Evolutionary conservation across 2,329 filamentous ascomycete species (phyloP).

Genomic region (Fusarium tuaranense): DNA sequence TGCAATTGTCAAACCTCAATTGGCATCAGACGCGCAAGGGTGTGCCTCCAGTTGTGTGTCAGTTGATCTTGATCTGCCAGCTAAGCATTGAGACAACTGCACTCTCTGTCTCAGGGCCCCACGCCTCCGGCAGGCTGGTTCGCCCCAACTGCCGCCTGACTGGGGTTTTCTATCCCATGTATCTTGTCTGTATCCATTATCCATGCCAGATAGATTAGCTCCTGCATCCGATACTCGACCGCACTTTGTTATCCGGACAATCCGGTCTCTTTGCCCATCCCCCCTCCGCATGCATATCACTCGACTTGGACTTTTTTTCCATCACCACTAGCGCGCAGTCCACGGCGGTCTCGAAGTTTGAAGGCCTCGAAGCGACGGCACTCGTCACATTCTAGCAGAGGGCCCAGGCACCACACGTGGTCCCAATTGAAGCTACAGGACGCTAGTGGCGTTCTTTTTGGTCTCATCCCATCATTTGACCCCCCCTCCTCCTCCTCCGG

Average conservation of each 20-base stretch:
- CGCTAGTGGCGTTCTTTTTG: constrained; percentile 13
- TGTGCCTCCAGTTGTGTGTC: not conserved
- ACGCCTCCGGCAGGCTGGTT: constrained; percentile 1
- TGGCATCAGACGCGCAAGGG: constrained; percentile 26
- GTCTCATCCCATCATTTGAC: constrained; percentile 34
- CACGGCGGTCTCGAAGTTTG: constrained; percentile 23
- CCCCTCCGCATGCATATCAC: not conserved
- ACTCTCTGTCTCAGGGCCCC: not conserved
- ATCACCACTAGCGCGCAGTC: constrained; percentile 4
- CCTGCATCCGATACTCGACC: not conserved
- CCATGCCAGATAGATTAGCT: not conserved
- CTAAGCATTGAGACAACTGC: not conserved
- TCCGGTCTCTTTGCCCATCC: not conserved
- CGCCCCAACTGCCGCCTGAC: not conserved
- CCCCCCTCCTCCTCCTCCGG: not conserved
- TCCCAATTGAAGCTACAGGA: not conserved
- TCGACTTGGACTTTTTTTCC: not conserved
- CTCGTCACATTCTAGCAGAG: constrained; percentile 28
- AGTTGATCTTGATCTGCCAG: not conserved
- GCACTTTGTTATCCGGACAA: constrained; percentile 6
- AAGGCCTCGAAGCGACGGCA: constrained; percentile 27
- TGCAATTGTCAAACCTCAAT: constrained; percentile 33
- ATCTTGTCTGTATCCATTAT: not conserved
- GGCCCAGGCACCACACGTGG: constrained; percentile 30
- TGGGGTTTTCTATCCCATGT: not conserved